These are phyloP conservation scores for Tylopilus rubrobrunneus DNA, from an alignment of 768 basidiomycete genomes.

Conservation along the genomic window DNA sequence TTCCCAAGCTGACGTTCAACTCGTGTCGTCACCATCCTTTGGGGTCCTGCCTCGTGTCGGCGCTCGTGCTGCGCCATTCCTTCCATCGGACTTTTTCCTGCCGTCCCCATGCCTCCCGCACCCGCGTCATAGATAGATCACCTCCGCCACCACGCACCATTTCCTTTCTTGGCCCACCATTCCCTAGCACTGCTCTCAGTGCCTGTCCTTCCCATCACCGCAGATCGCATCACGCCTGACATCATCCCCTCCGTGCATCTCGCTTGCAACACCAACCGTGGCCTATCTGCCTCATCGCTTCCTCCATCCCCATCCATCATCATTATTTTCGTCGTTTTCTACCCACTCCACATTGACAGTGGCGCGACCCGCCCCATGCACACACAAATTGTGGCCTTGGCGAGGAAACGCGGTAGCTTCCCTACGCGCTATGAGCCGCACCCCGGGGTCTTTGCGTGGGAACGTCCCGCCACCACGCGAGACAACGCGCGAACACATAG, in stretches of 20 bases:
- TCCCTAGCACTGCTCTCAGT: too few species aligned
- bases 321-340: too few species aligned
- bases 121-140: background rate
- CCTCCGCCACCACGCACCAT: background rate
- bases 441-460: too few species aligned
- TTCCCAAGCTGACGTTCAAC: conserved; percentile 11
- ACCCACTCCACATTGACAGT: too few species aligned
- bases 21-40: conserved; percentile 9
- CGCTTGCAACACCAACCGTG: too few species aligned
- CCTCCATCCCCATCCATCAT: too few species aligned
- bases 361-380: too few species aligned
- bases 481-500: background rate
- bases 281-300: too few species aligned
- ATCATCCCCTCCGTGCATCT: background rate
- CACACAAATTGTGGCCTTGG: too few species aligned
- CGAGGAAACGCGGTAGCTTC: too few species aligned
- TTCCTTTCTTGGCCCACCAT: background rate
- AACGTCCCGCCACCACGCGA: background rate
- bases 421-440: too few species aligned
- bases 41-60: conserved; percentile 33
- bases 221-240: conserved; percentile 19
- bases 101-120: background rate
- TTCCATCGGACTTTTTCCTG: conserved; percentile 7
- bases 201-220: conserved; percentile 10
- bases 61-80: conserved; percentile 21